phyloP scores from a whole-genome alignment of 176 grass and related monocot genomes.

The Olyra latifolia region DNA sequence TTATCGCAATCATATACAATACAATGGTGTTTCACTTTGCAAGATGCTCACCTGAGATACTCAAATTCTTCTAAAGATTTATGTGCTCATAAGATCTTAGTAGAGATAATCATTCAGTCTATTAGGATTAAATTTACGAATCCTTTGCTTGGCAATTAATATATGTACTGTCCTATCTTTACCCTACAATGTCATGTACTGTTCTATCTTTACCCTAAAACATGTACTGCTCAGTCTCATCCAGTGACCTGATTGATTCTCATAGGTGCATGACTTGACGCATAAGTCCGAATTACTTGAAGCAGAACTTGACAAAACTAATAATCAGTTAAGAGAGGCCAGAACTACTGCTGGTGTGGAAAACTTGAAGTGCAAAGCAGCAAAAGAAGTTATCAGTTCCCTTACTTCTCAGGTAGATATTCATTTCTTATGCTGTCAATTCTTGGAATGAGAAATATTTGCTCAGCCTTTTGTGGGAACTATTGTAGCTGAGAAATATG shows the following conservation, averaged over 20 bases:
- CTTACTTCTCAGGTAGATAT: constrained; percentile 52
- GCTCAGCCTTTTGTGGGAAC: background rate
- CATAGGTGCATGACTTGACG: constrained; percentile 57
- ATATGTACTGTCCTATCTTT: constrained; percentile 15
- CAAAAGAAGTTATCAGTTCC: constrained; percentile 66
- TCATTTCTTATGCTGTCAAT: background rate
- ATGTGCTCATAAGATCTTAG: background rate
- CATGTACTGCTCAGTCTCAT: background rate
- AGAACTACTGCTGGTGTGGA: constrained; percentile 44
- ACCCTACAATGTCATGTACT: background rate
- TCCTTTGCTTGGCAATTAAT: background rate
- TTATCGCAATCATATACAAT: background rate
- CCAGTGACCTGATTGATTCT: constrained; percentile 23
- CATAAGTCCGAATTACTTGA: constrained; percentile 60
- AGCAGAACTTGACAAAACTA: constrained; percentile 56
- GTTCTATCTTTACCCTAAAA: background rate
- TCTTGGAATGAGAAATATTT: background rate
- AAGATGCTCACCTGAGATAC: background rate
- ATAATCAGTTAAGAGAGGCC: constrained; percentile 52
- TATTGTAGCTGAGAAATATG: constrained; percentile 3
- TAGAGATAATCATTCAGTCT: background rate
- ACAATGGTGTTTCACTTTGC: background rate
- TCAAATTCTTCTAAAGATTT: background rate
- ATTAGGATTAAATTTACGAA: constrained; percentile 7
- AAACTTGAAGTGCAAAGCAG: constrained; percentile 64